Percentiles rank a stretch among this genome's conserved stretches.
Evolutionary conservation across 2,329 filamentous ascomycete species (phyloP).

Genomic region (Paecilomyces variotii): DNA sequence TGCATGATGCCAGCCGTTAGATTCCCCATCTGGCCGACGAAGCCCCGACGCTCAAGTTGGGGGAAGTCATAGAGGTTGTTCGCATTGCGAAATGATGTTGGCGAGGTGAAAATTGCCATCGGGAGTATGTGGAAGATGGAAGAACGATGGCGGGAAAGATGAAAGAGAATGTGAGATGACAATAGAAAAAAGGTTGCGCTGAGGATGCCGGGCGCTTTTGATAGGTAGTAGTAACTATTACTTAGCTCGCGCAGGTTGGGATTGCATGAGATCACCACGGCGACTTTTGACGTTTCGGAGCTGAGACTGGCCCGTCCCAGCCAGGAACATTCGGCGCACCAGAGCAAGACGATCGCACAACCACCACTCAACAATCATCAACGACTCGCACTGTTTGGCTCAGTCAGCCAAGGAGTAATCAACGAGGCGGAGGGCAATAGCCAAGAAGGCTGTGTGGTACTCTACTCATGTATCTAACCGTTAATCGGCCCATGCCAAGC

Average conservation of each 20-base stretch:
- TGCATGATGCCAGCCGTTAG: slow-evolving; percentile 12
- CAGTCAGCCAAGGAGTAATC: background rate
- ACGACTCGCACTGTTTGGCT: background rate
- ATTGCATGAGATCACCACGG: background rate
- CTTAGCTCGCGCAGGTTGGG: background rate
- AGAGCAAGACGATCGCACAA: background rate
- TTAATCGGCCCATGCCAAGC: background rate
- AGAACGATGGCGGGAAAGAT: background rate
- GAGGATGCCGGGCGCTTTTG: background rate
- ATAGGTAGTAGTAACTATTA: background rate
- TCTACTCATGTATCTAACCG: background rate
- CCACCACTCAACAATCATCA: background rate
- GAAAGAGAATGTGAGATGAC: background rate
- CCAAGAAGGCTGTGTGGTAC: background rate
- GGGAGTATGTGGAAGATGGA: slow-evolving; percentile 4
- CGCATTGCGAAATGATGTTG: slow-evolving; percentile 41
- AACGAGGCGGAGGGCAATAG: slow-evolving; percentile 16
- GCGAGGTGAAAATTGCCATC: slow-evolving; percentile 40
- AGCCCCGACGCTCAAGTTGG: slow-evolving; percentile 6
- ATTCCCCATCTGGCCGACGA: slow-evolving; percentile 14
- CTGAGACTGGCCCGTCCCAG: background rate
- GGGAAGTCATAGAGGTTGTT: slow-evolving; percentile 18
- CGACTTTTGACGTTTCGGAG: slow-evolving; percentile 1
- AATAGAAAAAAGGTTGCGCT: background rate
- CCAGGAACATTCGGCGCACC: background rate